Percentiles rank a stretch among this genome's conserved stretches.
These are phyloP conservation scores for Ceratocystis cubensis DNA, from an alignment of 2,329 filamentous ascomycete species.

Conservation along the genomic window DNA sequence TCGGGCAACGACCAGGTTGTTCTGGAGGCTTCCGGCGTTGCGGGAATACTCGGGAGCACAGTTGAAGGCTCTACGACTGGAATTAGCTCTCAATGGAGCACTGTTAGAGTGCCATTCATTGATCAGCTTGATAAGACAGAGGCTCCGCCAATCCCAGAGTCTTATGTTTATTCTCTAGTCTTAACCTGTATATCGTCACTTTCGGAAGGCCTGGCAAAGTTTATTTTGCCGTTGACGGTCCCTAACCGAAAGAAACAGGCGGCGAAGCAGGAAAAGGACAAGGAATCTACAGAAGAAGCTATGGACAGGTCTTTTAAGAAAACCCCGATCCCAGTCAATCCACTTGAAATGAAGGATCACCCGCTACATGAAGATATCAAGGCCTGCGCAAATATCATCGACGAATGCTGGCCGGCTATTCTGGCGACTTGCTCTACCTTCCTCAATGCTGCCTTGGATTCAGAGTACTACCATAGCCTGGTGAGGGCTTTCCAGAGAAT, in stretches of 20 bases:
- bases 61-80: conserved; percentile 57
- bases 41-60: conserved; percentile 69
- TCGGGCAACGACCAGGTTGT: conserved; percentile 68
- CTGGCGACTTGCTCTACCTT: conserved; percentile 93
- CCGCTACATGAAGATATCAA: conserved; percentile 58
- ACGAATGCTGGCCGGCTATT: conserved; percentile 89
- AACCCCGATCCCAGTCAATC: conserved; percentile 72
- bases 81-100: conserved; percentile 86
- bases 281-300: conserved; percentile 12
- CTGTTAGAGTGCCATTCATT: conserved; percentile 73
- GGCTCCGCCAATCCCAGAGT: conserved; percentile 70
- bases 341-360: conserved; percentile 61
- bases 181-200: conserved; percentile 80
- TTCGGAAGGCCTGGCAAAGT: conserved; percentile 85
- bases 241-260: conserved; percentile 44
- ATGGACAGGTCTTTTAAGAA: conserved; percentile 56
- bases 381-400: conserved; percentile 69
- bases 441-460: conserved; percentile 78
- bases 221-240: conserved; percentile 81
- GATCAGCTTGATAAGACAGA: conserved; percentile 91
- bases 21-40: conserved; percentile 74
- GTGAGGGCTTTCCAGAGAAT: conserved; percentile 92
- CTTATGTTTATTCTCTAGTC: conserved; percentile 83
- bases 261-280: conserved; percentile 32
- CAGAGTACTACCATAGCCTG: conserved; percentile 83